Percentiles rank a stretch among this genome's conserved stretches.
These are phyloP conservation scores for Arabidopsis arenosa DNA, from an alignment of 345 rosid genomes.

Conservation along the genomic window DNA sequence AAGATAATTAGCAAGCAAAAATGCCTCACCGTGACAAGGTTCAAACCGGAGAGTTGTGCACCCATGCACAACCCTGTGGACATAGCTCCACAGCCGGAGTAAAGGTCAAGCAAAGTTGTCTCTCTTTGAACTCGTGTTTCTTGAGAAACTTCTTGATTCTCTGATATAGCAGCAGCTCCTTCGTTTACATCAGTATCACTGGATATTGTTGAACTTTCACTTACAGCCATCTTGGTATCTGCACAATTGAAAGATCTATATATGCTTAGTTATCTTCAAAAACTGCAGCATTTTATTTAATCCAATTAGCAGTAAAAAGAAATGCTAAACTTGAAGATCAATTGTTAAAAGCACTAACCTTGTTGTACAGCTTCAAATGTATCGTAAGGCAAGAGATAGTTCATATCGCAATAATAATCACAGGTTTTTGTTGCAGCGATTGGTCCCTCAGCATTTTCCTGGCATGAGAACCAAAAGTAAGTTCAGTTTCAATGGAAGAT, in stretches of 20 bases:
- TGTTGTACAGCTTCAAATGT: slow-evolving; percentile 51
- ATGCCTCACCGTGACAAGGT: slow-evolving; percentile 64
- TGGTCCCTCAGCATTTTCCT: slow-evolving; percentile 55
- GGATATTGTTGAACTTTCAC: slow-evolving; percentile 58
- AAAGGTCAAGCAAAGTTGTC: slow-evolving; percentile 63
- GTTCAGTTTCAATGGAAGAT: background rate
- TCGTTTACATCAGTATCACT: slow-evolving; percentile 45
- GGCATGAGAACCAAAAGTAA: slow-evolving; percentile 23
- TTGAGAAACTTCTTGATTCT: slow-evolving; percentile 28
- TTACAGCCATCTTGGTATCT: slow-evolving; percentile 45
- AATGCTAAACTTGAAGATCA: background rate
- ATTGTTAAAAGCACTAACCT: slow-evolving; percentile 1
- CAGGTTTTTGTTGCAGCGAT: slow-evolving; percentile 36
- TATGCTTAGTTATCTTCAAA: background rate
- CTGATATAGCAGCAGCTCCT: slow-evolving; percentile 21
- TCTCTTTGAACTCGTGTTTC: slow-evolving; percentile 31
- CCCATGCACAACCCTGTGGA: slow-evolving; percentile 85
- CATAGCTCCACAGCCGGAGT: slow-evolving; percentile 92
- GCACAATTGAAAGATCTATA: background rate
- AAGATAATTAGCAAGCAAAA: slow-evolving; percentile 11
- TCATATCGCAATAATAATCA: slow-evolving; percentile 69
- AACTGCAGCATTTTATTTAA: background rate
- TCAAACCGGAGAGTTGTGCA: slow-evolving; percentile 55
- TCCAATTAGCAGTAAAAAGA: background rate
- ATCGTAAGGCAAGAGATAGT: slow-evolving; percentile 58